phyloP scores from a whole-genome alignment of 2,329 filamentous ascomycete species.

The Graphilbum sp. region DNA sequence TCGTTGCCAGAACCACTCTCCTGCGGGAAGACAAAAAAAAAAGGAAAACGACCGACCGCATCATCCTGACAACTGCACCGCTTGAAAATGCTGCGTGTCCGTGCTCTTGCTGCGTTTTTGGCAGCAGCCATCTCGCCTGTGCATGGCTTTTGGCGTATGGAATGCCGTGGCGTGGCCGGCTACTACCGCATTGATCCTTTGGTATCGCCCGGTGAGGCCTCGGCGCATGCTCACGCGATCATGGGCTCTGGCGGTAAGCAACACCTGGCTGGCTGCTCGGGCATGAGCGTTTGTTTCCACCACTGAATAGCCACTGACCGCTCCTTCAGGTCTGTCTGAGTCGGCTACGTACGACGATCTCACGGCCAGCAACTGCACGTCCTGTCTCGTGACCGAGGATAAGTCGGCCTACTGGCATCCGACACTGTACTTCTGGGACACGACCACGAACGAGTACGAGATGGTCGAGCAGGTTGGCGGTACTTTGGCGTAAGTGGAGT shows the following conservation, averaged over 20 bases:
- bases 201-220: constrained; percentile 40
- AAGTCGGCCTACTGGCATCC: constrained; percentile 84
- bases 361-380: constrained; percentile 51
- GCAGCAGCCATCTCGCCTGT: constrained; percentile 6
- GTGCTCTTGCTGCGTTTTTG: constrained; percentile 3
- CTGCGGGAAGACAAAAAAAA: no score
- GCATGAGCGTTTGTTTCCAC: no score
- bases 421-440: constrained; percentile 58
- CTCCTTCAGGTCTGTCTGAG: constrained; percentile 48
- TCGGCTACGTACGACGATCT: constrained; percentile 42
- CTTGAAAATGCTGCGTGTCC: no score
- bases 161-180: constrained; percentile 56
- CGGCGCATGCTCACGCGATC: constrained; percentile 56
- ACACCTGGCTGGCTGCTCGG: no score
- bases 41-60: no score
- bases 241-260: constrained; percentile 63
- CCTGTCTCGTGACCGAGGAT: constrained; percentile 64
- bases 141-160: constrained; percentile 75
- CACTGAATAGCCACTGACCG: neutral
- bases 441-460: constrained; percentile 44
- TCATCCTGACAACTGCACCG: no score
- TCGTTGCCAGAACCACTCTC: no score
- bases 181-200: constrained; percentile 65
- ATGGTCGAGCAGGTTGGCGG: constrained; percentile 62
- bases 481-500: constrained; percentile 58